Conservation (phyloP, 2,329 filamentous ascomycete species). For the Hawksworthiomyces lignivorus region DNA sequence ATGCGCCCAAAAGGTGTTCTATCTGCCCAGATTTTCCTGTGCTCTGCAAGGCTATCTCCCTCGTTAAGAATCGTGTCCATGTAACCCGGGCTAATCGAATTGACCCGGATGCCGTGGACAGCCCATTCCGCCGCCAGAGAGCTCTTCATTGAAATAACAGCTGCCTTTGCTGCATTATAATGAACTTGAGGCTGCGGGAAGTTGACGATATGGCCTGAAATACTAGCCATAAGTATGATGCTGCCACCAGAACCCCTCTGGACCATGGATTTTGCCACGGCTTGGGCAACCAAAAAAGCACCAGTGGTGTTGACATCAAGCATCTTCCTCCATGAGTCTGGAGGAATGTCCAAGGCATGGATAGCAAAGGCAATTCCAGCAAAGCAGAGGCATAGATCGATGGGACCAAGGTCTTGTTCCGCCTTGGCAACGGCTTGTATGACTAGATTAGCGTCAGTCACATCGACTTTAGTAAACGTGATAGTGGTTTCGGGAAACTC, state of each 20-base stretch:
- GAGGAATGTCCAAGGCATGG: constrained; percentile 51
- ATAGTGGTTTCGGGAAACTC: constrained; percentile 48
- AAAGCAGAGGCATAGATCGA: constrained; percentile 55
- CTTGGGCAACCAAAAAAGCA: constrained; percentile 62
- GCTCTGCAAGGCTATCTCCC: constrained; percentile 47
- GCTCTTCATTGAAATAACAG: constrained; percentile 53
- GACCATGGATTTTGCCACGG: constrained; percentile 48
- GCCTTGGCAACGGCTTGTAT: constrained; percentile 29
- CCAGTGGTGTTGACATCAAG: constrained; percentile 68
- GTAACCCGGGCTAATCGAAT: constrained; percentile 65
- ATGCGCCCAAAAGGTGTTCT: constrained; percentile 59
- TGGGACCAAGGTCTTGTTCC: constrained; percentile 35
- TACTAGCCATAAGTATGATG: constrained; percentile 60
- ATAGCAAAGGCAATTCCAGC: constrained; percentile 60
- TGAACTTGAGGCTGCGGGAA: constrained; percentile 64
- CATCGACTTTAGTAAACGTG: constrained; percentile 45
- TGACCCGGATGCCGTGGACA: constrained; percentile 60
- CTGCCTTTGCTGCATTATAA: constrained; percentile 68
- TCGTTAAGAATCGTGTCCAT: constrained; percentile 72
- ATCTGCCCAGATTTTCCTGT: constrained; percentile 47
- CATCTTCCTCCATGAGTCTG: constrained; percentile 53
- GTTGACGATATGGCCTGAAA: constrained; percentile 62
- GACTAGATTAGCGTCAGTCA: constrained; percentile 27
- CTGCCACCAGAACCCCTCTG: constrained; percentile 44
- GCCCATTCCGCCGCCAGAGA: constrained; percentile 69